Evolutionary conservation across 2,329 filamentous ascomycete species (phyloP), one percentile per base, ranked within the genome.

Genomic region (Nothophoma quercina): DNA sequence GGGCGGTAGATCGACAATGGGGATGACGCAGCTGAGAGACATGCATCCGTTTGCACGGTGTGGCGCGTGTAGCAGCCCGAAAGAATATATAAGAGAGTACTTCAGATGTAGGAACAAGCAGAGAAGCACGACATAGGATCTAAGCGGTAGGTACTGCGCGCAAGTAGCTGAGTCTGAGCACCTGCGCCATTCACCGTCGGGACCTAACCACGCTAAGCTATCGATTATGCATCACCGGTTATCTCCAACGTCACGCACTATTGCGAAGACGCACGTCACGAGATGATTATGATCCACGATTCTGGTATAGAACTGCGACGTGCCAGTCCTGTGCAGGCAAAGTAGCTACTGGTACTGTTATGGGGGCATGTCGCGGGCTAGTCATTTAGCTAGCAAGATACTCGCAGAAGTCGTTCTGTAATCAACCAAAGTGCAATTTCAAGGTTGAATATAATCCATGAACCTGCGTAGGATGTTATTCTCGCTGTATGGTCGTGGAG

Each of bases 21-120:
- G 62, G 63, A 61, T 61, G 66, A 70, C 70, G 68, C 65, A 68
- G 65, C 62, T 55, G 54, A 40, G 51, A 51, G 56, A 56, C 59
- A 67, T 68, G 68, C 70, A 69, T 64, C 48, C 58, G 54, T 50
- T 21, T 38, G 36, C 50, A 42, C 57, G 33, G 48, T 30, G 43
- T 41, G 48, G 52, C 52, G 53, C 35, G 52, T 49, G 39, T 18
- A 19, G 49, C 22, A 16, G 28, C 29, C 12, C 7, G 46, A 28
- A 18, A n/a, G 6, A 39, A 16, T 42, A 47, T 33, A 29, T 16
- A 36, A 42, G 42, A 21, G 26, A 16, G 28, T 21, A 18, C 29
- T 16, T 53, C 16, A 43, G 55, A 41, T 49, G 34, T 21, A 36
- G 32, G 21, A 41, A 28, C 44, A 54, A 50, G 48, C 45, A 56